Conservation (phyloP, 345 rosid genomes). For the Rhizophora apiculata region DNA sequence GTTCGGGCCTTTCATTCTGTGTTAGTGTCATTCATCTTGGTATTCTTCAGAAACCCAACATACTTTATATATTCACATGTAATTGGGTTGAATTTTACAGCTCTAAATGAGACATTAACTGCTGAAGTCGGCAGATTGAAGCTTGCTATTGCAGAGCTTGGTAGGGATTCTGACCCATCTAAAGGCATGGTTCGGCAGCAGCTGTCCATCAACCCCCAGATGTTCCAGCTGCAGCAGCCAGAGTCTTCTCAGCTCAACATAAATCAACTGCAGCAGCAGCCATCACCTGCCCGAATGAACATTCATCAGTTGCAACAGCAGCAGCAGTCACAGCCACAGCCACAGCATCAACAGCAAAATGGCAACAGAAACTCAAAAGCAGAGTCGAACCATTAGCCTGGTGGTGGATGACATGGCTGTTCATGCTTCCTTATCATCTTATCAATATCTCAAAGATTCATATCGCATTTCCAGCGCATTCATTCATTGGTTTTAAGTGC, state of each 20-base stretch:
- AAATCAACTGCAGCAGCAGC: conserved; percentile 43
- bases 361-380: conserved; percentile 43
- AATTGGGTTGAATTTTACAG: conserved; percentile 32
- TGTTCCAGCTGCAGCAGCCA: conserved; percentile 51
- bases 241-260: conserved; percentile 41
- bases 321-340: conserved; percentile 11
- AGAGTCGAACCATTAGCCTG: conserved; percentile 52
- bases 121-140: conserved; percentile 64
- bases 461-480: conserved; percentile 23
- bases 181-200: conserved; percentile 47
- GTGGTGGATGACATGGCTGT: conserved; percentile 3
- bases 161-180: conserved; percentile 42
- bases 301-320: conserved; percentile 28
- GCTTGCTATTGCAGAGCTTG: conserved; percentile 38
- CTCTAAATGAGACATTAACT: conserved; percentile 54
- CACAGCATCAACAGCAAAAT: conserved; percentile 42
- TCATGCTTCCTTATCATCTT: not conserved
- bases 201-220: conserved; percentile 39
- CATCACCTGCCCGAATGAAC: not conserved
- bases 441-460: not conserved
- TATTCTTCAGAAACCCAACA: not conserved
- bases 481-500: conserved; percentile 12
- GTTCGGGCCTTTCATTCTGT: not conserved
- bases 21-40: not conserved
- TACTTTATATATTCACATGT: not conserved